Base-by-base conservation (phyloP, 768 basidiomycete genomes). In the Leccinum boreale region DNA sequence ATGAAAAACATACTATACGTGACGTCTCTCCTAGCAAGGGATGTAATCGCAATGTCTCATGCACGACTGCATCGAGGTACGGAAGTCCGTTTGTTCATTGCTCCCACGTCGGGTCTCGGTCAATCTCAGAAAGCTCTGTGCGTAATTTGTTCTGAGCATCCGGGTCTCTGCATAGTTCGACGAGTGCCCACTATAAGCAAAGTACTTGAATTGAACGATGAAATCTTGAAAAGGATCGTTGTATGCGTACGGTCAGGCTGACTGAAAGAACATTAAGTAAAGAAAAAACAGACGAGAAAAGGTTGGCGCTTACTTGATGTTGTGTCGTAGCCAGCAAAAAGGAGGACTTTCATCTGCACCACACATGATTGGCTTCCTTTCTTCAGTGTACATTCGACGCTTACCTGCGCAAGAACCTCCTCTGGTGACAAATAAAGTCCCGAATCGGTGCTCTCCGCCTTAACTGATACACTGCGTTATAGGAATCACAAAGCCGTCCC, bases 71-170 rank as follows among this genome's bases (percentile, higher is more conserved):
- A 63, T 85, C 81, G 9, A 86, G 79, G 66, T 81, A 84, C 1
- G 82, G 83, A 12, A 86, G 67, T 11, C 58, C 73, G 4, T 77
- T 75, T 3, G 72, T 75, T 1, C 85, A 71, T 60, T 83, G 79
- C 15, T 84, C 82, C 72, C 77, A 84, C 7, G 78, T 79, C 15
- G 83, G 82, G 63, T 85, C 83, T 24, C 46, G 60, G n/a, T 61
- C 68, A 1, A 74, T 64, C 7, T 71, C 58, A 12, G 83, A 72
- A 2, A 86, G 72, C 52, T 86, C 84, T 4, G 77, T 71, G 19
- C 82, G 78, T 4, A 86, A 67, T 47, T 74, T 76, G 15, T 71
- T 60, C 66, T 86, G 84, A 23, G 70, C 71, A 19, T 78, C 75
- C 3, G 69, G 75, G 51, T 81, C 59, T 49, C 70, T 75, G 14